These are phyloP conservation scores for Candida glucosophila DNA, from an alignment of 1,139 yeast species.

Conservation along the genomic window DNA sequence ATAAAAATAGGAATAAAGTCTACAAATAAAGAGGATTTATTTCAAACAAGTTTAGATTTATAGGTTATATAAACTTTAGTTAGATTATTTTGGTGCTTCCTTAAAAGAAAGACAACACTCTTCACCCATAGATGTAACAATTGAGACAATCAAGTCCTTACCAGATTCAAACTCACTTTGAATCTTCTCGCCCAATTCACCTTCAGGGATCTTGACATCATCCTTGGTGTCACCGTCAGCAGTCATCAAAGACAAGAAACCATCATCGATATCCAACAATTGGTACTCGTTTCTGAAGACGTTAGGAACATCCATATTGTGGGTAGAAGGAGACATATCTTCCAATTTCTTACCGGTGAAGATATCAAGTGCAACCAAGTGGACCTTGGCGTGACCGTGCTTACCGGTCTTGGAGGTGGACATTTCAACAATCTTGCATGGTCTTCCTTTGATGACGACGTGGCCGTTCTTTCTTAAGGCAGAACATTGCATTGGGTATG, in stretches of 20 bases:
- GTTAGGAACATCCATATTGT: constrained; percentile 99
- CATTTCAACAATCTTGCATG: constrained; percentile 99
- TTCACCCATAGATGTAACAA: constrained; percentile 98
- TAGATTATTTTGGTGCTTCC: constrained; percentile 77
- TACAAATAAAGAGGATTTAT: too few species aligned
- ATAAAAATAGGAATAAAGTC: too few species aligned
- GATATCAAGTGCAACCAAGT: constrained; percentile 96
- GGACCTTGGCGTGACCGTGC: constrained; percentile 99
- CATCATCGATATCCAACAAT: constrained; percentile 97
- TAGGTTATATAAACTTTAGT: too few species aligned
- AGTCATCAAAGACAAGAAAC: constrained; percentile 95
- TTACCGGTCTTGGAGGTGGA: constrained; percentile 99
- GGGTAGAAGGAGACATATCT: constrained; percentile 99
- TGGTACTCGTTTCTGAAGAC: constrained; percentile 93
- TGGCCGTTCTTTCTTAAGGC: constrained; percentile 99
- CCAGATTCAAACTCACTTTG: constrained; percentile 94
- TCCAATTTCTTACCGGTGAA: constrained; percentile 99
- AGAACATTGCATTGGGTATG: constrained; percentile 99
- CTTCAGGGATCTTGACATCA: constrained; percentile 97
- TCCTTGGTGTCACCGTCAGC: constrained; percentile 97
- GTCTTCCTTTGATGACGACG: constrained; percentile 98
- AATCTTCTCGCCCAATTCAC: constrained; percentile 90
- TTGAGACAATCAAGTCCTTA: constrained; percentile 92
- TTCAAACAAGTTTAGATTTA: too few species aligned
- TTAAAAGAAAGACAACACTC: constrained; percentile 97